These are phyloP conservation scores for Euphorbia corollata DNA, from an alignment of 441 rosid genomes.

Conservation along the genomic window DNA sequence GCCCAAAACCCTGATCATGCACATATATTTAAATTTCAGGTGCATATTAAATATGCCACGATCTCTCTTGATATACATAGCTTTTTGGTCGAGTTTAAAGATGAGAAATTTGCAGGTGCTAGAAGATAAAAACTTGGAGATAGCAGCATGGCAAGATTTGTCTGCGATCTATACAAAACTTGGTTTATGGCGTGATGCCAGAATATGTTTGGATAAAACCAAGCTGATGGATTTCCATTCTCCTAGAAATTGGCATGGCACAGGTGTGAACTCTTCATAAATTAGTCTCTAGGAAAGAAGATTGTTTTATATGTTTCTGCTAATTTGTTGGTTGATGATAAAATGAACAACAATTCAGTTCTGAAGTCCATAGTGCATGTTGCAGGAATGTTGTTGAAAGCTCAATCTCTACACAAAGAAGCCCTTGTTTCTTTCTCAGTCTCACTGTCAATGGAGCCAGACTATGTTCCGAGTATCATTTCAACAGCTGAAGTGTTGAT, in stretches of 20 bases:
- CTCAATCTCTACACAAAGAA: slow-evolving; percentile 57
- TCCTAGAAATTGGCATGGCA: slow-evolving; percentile 67
- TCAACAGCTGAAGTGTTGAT: slow-evolving; percentile 63
- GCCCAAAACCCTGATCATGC: slow-evolving; percentile 32
- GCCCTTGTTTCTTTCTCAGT: slow-evolving; percentile 64
- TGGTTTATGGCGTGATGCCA: slow-evolving; percentile 60
- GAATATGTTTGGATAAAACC: slow-evolving; percentile 65
- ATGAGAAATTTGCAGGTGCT: not conserved
- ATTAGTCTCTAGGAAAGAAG: no score
- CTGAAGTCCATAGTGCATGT: slow-evolving; percentile 8
- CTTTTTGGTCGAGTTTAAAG: not conserved
- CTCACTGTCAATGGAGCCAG: slow-evolving; percentile 67
- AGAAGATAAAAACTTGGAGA: slow-evolving; percentile 45
- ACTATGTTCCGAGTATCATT: slow-evolving; percentile 69
- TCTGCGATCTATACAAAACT: slow-evolving; percentile 55
- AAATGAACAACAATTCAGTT: no score
- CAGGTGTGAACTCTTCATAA: slow-evolving; percentile 37
- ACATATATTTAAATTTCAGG: slow-evolving; percentile 28
- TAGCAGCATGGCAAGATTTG: slow-evolving; percentile 76
- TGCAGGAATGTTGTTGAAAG: slow-evolving; percentile 62
- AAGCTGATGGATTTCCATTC: slow-evolving; percentile 53
- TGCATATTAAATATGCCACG: slow-evolving; percentile 12
- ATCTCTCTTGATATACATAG: not conserved
- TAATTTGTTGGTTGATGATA: not conserved
- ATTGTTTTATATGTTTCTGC: not conserved